Evolutionary conservation across 352 stramenopile genomes (phyloP).

Genomic region (Globisporangium paroecandrum): DNA sequence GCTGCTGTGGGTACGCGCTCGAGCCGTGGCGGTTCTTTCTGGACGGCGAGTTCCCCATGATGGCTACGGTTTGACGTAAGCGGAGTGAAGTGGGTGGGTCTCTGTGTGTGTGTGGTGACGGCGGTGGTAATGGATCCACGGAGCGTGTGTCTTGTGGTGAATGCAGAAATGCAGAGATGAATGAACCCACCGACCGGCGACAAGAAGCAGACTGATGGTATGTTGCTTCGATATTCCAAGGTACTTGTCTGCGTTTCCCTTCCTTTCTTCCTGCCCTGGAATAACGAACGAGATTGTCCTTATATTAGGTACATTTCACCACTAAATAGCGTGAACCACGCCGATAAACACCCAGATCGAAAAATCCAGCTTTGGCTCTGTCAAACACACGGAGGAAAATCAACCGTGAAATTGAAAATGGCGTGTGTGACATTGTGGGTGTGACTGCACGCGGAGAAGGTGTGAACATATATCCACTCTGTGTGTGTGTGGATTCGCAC

Average conservation of each 20-base stretch:
- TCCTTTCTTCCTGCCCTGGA: not conserved
- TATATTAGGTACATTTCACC: not conserved
- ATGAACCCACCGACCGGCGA: conserved; percentile 1
- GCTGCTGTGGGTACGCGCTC: not conserved
- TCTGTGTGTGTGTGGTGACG: not conserved
- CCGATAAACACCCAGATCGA: not conserved
- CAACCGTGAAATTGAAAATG: not conserved
- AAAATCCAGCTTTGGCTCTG: conserved; percentile 6
- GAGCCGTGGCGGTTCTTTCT: not conserved
- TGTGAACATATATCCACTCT: not conserved
- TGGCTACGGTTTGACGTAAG: not conserved
- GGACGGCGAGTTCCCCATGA: conserved; percentile 33
- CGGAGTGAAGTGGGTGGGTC: not conserved
- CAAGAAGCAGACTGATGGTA: not conserved
- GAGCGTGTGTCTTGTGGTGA: not conserved
- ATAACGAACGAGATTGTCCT: not conserved
- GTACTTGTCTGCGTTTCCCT: not conserved
- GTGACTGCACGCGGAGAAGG: not conserved
- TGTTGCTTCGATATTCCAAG: conserved; percentile 1
- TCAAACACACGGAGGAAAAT: not conserved
- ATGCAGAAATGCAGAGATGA: conserved; percentile 4
- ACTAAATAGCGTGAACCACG: not conserved
- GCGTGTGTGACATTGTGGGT: not conserved
- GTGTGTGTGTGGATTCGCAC: not conserved
- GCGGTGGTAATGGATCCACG: not conserved